Conservation (phyloP, 495 filamentous ascomycete species). For the Friedmanniomyces simplex region DNA sequence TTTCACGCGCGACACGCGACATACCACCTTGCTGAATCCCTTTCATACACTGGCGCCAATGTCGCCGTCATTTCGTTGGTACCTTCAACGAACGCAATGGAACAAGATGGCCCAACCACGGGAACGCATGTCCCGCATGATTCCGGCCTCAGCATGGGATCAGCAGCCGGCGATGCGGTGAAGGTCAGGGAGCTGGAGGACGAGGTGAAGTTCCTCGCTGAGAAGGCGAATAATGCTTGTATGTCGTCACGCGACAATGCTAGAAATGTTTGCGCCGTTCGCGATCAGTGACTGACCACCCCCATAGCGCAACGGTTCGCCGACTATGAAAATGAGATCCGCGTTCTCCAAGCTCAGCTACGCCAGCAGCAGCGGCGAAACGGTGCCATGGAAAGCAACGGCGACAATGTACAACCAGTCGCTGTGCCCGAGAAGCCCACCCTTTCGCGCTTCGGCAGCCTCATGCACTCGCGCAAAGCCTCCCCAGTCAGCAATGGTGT, state of each 20-base stretch:
- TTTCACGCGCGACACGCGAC: background rate
- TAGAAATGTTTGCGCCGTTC: background rate
- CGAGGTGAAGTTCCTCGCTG: slow-evolving; percentile 61
- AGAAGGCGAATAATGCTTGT: slow-evolving; percentile 70
- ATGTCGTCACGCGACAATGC: slow-evolving; percentile 24
- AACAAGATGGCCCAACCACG: background rate
- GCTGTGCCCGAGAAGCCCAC: slow-evolving; percentile 3
- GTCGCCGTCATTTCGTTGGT: background rate
- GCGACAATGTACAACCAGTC: slow-evolving; percentile 6
- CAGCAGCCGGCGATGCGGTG: slow-evolving; percentile 8
- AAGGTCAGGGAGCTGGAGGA: slow-evolving; percentile 72
- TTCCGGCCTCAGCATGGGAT: slow-evolving; percentile 10
- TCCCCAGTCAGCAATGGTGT: slow-evolving; percentile 19
- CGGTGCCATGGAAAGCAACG: background rate
- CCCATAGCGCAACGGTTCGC: slow-evolving; percentile 45
- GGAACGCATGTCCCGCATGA: slow-evolving; percentile 13
- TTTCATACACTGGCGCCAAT: slow-evolving; percentile 1
- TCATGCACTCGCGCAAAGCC: slow-evolving; percentile 10
- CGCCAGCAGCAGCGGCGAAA: slow-evolving; percentile 14
- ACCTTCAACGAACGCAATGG: background rate
- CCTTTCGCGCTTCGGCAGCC: slow-evolving; percentile 13
- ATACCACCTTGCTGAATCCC: background rate
- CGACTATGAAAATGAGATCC: slow-evolving; percentile 89
- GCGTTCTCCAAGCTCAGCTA: slow-evolving; percentile 43
- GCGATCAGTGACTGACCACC: background rate